Percentiles rank a stretch among this genome's conserved stretches.
Evolutionary conservation across 2,329 filamentous ascomycete species (phyloP).

Genomic region (Botrytis aclada): DNA sequence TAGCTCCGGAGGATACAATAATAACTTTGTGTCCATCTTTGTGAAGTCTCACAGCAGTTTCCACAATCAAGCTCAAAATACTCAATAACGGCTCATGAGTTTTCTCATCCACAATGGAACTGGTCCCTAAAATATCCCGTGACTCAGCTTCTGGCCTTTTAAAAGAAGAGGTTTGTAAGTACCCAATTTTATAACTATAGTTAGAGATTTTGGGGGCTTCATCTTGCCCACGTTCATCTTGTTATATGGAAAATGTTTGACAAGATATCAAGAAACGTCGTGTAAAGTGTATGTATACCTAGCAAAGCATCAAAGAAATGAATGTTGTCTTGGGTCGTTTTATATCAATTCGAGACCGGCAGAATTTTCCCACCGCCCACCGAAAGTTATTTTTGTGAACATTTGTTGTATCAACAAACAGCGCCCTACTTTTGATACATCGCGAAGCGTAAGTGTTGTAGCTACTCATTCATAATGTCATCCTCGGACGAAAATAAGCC

Average conservation of each 20-base stretch:
- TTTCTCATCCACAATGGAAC: conserved; percentile 96
- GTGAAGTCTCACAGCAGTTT: conserved; percentile 82
- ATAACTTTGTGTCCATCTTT: conserved; percentile 93
- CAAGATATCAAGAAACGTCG: neutral
- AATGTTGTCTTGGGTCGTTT: neutral
- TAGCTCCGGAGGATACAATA: conserved; percentile 94
- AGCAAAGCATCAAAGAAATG: conserved; percentile 1
- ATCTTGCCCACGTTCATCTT: conserved; percentile 38
- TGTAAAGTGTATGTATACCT: neutral
- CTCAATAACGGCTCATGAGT: conserved; percentile 92
- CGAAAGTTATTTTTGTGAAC: conserved; percentile 3
- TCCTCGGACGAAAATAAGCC: conserved; percentile 17
- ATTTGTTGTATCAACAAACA: neutral
- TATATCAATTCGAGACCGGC: neutral
- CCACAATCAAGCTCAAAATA: conserved; percentile 86
- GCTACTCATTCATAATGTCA: neutral
- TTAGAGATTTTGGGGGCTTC: conserved; percentile 55
- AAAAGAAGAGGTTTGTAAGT: conserved; percentile 17
- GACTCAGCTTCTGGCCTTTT: conserved; percentile 10
- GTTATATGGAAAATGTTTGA: neutral
- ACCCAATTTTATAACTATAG: conserved; percentile 69
- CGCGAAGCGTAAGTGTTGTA: neutral
- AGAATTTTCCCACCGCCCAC: conserved; percentile 14
- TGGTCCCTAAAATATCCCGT: conserved; percentile 66
- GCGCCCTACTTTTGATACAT: neutral